Evolutionary conservation across 495 filamentous ascomycete species (phyloP).

Genomic region (Penicillium cataractarum): DNA sequence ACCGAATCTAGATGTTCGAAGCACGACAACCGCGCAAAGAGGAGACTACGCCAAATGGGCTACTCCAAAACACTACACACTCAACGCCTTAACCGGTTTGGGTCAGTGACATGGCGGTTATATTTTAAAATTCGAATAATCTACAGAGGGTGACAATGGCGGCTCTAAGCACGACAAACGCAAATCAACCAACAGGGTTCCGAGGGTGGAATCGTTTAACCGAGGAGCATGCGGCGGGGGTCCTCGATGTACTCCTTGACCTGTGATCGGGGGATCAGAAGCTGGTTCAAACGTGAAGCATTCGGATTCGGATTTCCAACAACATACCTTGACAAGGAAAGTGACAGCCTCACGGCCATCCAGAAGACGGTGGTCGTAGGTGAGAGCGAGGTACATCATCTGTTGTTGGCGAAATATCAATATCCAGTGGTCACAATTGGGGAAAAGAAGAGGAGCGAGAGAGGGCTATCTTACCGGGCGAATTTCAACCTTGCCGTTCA

Average conservation of each 20-base stretch:
- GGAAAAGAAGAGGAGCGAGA: too few relatives aligned
- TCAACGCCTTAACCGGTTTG: not conserved
- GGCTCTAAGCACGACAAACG: constrained; percentile 23
- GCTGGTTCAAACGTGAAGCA: not conserved
- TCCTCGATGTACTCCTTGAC: constrained; percentile 99
- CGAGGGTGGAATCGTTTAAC: constrained; percentile 32
- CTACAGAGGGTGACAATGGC: constrained; percentile 36
- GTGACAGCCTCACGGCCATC: constrained; percentile 96
- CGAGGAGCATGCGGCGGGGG: constrained; percentile 86
- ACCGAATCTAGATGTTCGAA: not conserved
- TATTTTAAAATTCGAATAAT: constrained; percentile 38
- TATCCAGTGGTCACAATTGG: not conserved
- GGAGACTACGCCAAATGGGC: not conserved
- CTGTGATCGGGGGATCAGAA: constrained; percentile 37
- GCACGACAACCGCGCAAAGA: not conserved
- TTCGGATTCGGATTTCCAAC: not conserved
- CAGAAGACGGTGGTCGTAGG: constrained; percentile 93
- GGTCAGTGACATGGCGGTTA: constrained; percentile 22
- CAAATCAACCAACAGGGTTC: constrained; percentile 15
- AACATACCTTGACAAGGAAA: constrained; percentile 84
- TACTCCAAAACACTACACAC: not conserved
- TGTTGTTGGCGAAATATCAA: constrained; percentile 37
- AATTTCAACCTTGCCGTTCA: constrained; percentile 92
- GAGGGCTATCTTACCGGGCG: constrained; percentile 65
- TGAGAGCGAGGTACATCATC: constrained; percentile 99